Evolutionary conservation across 2,329 filamentous ascomycete species (phyloP), one percentile per base, ranked within the genome.

Genomic region (Ophiostoma sp.): DNA sequence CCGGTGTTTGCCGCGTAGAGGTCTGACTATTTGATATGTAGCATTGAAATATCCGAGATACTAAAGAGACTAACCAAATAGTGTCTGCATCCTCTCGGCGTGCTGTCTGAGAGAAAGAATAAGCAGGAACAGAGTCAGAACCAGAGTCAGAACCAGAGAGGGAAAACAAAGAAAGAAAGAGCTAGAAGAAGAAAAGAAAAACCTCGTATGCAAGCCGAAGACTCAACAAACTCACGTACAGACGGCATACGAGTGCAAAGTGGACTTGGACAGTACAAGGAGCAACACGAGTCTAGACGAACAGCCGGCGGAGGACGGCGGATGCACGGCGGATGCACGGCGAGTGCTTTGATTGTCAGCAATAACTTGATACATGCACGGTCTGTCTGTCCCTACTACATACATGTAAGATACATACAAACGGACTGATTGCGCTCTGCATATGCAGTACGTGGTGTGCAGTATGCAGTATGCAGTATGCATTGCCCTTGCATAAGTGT

Each of bases 401-500:
- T 55, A 55, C 49, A 55, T 18, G 49, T 27, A 27, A 27, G 27
- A 27, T 27, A 27, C 27, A 27, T 27, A 55, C 49, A 27, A 55
- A 55, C 49, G 14, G n/a, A 55, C 49, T 55, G n/a, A 18, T 49
- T 49, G 47, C 36, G n/a, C 18, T 58, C 18, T 38, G 52, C 52
- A 58, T 27, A 27, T 27, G 27, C 27, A 27, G 27, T 27, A 44
- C 6, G 7, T 58, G n/a, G 52, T 58, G 52, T 38, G 52, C 52
- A 58, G 27, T 58, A 14, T 49, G 45, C 52, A 27, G 52, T 27
- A 52, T 52, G 49, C 49, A 55, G n/a, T 18, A 55, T 60, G 55
- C 55, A 55, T 60, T 60, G 55, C 55, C 55, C 55, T 60, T 60
- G 55, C 55, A 60, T 60, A 60, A 60, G 55, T 60, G 55, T 27